phyloP scores from a whole-genome alignment of 495 filamentous ascomycete genomes.

The Xylaria scruposa region DNA sequence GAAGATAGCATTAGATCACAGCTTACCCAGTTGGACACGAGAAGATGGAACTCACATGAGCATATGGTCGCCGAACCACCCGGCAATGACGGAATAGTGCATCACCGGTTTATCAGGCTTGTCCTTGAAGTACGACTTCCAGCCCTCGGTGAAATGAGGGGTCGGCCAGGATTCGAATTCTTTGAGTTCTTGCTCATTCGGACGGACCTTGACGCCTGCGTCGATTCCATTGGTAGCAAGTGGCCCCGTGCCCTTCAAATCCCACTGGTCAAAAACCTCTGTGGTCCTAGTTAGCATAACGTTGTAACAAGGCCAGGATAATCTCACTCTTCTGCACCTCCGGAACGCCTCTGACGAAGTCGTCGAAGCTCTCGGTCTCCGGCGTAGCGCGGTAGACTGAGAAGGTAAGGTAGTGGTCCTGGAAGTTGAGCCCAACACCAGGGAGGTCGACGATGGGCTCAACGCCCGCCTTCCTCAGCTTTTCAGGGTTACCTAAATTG shows the following conservation, averaged over 20 bases:
- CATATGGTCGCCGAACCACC: constrained; percentile 74
- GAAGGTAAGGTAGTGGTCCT: constrained; percentile 86
- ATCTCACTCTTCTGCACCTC: constrained; percentile 66
- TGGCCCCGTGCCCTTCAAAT: constrained; percentile 78
- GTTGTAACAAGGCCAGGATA: not conserved
- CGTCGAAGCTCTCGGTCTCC: constrained; percentile 78
- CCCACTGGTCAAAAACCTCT: constrained; percentile 76
- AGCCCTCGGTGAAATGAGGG: constrained; percentile 70
- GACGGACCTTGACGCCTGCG: constrained; percentile 80
- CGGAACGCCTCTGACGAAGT: constrained; percentile 77
- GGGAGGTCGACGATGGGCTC: constrained; percentile 78
- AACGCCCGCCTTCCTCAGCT: constrained; percentile 72
- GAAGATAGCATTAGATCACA: constrained; percentile 8
- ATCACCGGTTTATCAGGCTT: constrained; percentile 88
- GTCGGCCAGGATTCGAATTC: constrained; percentile 71
- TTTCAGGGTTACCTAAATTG: constrained; percentile 65
- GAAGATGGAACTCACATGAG: constrained; percentile 52
- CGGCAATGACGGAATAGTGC: constrained; percentile 76
- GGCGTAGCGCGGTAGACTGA: constrained; percentile 78
- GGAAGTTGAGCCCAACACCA: constrained; percentile 83
- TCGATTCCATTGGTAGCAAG: constrained; percentile 87
- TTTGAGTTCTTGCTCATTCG: constrained; percentile 71
- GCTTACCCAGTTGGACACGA: not conserved
- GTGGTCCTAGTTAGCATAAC: constrained; percentile 16
- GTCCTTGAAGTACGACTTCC: constrained; percentile 84